Percentiles rank a stretch among this genome's conserved stretches.
Conservation (phyloP, 495 filamentous ascomycete genomes). For the Pyrenopolyporus hunteri region DNA sequence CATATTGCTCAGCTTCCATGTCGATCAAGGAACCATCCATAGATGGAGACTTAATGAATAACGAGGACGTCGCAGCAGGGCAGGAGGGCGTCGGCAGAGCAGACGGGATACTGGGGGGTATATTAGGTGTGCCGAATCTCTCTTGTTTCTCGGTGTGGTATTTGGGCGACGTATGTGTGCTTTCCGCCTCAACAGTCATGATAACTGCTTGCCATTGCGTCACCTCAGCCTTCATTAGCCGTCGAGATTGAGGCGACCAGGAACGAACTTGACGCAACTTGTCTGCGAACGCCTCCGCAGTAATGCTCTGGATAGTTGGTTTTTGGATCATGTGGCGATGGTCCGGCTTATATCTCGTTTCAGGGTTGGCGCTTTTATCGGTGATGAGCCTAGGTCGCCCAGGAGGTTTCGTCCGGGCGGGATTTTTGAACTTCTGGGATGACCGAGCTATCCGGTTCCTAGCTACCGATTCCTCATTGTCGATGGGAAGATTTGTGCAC, state of each 20-base stretch:
- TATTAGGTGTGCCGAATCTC: background rate
- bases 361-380: background rate
- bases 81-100: background rate
- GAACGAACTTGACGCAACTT: conserved; percentile 34
- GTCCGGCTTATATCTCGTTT: background rate
- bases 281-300: conserved; percentile 25
- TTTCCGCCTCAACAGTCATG: conserved; percentile 35
- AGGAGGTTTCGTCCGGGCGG: background rate
- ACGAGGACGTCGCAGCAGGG: conserved; percentile 1
- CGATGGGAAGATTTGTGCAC: conserved; percentile 34
- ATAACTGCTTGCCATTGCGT: conserved; percentile 39
- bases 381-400: conserved; percentile 12
- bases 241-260: conserved; percentile 34
- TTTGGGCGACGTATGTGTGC: background rate
- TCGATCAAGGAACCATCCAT: background rate
- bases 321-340: conserved; percentile 14
- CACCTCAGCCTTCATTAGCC: conserved; percentile 31
- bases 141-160: background rate
- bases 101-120: background rate
- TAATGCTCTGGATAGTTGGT: conserved; percentile 11
- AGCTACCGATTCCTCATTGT: conserved; percentile 21
- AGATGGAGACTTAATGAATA: background rate
- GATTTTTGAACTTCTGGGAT: conserved; percentile 10
- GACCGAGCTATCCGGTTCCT: conserved; percentile 22
- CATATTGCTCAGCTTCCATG: conserved; percentile 1